Evolutionary conservation across 306 rosid genomes (phyloP), one percentile per base, ranked within the genome.

Genomic region (Corylus heterophylla): DNA sequence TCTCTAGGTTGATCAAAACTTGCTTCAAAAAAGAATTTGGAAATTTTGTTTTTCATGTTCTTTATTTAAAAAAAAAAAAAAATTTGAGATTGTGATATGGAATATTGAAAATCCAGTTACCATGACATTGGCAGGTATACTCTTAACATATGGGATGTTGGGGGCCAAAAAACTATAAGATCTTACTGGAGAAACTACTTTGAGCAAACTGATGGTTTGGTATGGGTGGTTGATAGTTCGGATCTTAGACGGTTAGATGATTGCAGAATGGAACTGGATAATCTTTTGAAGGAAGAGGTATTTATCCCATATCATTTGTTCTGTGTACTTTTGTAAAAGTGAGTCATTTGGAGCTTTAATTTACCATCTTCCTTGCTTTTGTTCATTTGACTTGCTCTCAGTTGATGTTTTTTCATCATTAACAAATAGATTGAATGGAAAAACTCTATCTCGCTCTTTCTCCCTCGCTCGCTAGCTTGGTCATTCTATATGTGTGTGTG

Each of bases 151-250:
- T 88, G 92, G 92, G 98, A 94, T 86, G 94, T 94, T 62, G 97
- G 98, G 52, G 97, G 98, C 56, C 98, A 92, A 48, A 92, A 92
- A 69, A 92, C 98, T 6, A 94, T 94, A 78, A 86, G 98, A 88
- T 94, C 98, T 20, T 94, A 92, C 64, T 90, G 97, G 96, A 89
- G 97, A 84, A 89, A 94, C 89, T 94, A 94, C 85, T 92, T 89
- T 82, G 97, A 94, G 94, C 94, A 88, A 64, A 94, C 97, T 29
- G 97, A 94, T 86, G 98, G 97, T 68, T 79, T 94, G 70, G 94
- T 94, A 22, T 92, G 98, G 98, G 97, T 94, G 4, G 97, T 91
- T 80, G 97, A 91, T 76, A 91, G 97, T 84, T 93, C 97, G 0
- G 97, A 93, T 87, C 90, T 93, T 55, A 85, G 96, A 80, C 81